These are phyloP conservation scores for Aspergillus biplanus DNA, from an alignment of 495 filamentous ascomycete species.

Conservation along the genomic window DNA sequence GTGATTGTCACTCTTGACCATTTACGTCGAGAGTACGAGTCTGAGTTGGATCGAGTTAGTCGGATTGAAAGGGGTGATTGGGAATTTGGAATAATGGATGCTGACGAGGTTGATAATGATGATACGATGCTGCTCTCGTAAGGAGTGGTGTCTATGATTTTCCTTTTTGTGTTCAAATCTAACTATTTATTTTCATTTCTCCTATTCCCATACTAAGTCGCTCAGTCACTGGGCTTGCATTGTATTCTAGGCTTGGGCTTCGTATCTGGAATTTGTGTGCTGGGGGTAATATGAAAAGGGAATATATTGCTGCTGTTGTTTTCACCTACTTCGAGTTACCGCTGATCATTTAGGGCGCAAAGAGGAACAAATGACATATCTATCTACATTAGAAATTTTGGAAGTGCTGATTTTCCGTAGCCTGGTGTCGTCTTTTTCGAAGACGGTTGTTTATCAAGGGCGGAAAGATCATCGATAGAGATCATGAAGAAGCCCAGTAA, in stretches of 20 bases:
- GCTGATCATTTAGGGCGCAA: conserved; percentile 27
- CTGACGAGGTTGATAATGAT: conserved; percentile 40
- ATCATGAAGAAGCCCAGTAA: too few species aligned
- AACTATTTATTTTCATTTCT: neutral
- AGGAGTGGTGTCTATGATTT: conserved; percentile 8
- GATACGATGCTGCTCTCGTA: conserved; percentile 49
- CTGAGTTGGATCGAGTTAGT: conserved; percentile 77
- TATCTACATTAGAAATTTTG: too few species aligned
- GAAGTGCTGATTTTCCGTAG: too few species aligned
- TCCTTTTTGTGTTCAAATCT: conserved; percentile 4
- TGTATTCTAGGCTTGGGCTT: conserved; percentile 1
- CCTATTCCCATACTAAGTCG: neutral
- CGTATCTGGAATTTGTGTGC: conserved; percentile 1
- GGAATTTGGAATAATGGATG: conserved; percentile 55
- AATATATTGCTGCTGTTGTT: neutral
- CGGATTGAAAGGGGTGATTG: conserved; percentile 64
- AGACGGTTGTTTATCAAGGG: conserved; percentile 48
- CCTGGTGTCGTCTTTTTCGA: conserved; percentile 27
- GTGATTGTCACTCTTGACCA: conserved; percentile 80
- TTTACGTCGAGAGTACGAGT: conserved; percentile 81
- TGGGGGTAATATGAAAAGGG: neutral
- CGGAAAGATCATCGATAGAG: conserved; percentile 47
- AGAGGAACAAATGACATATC: neutral
- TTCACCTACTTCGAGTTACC: conserved; percentile 6
- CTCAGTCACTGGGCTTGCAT: neutral